Evolutionary conservation across 306 rosid genomes (phyloP).

Genomic region (Cucurbita pepo): DNA sequence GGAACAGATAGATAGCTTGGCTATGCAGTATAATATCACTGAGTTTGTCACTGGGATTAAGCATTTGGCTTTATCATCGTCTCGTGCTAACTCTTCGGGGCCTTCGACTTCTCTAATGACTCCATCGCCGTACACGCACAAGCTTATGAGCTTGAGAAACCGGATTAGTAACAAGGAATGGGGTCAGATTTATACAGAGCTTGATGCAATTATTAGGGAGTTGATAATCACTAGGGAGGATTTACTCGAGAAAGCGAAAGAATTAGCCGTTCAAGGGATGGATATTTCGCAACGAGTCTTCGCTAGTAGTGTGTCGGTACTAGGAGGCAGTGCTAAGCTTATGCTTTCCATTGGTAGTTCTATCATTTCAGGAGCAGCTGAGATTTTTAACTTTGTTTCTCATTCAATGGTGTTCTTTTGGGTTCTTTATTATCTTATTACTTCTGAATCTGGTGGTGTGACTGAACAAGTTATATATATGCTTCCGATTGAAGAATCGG

Average conservation of each 20-base stretch:
- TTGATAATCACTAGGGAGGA: constrained; percentile 64
- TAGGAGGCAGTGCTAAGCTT: constrained; percentile 57
- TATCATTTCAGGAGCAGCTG: constrained; percentile 78
- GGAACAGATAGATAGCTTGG: constrained; percentile 77
- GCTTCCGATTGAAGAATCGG: constrained; percentile 55
- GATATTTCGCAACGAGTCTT: constrained; percentile 61
- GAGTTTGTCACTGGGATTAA: constrained; percentile 73
- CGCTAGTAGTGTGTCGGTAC: constrained; percentile 47
- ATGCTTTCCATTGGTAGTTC: constrained; percentile 58
- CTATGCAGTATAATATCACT: constrained; percentile 72
- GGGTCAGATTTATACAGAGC: constrained; percentile 53
- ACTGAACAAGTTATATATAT: constrained; percentile 75
- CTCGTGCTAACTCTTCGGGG: constrained; percentile 30
- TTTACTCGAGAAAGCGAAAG: constrained; percentile 74
- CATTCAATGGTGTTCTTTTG: constrained; percentile 81
- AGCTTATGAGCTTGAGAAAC: constrained; percentile 55
- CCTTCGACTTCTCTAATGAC: constrained; percentile 22
- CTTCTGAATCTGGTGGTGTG: constrained; percentile 93
- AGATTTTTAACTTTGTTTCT: constrained; percentile 75
- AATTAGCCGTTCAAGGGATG: constrained; percentile 49
- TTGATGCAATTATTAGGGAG: constrained; percentile 50
- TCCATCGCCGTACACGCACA: constrained; percentile 50
- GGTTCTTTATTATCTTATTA: constrained; percentile 82
- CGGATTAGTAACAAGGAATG: constrained; percentile 55
- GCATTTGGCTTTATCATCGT: constrained; percentile 43